Conservation (phyloP, 441 rosid genomes). For the Populus hybrid region DNA sequence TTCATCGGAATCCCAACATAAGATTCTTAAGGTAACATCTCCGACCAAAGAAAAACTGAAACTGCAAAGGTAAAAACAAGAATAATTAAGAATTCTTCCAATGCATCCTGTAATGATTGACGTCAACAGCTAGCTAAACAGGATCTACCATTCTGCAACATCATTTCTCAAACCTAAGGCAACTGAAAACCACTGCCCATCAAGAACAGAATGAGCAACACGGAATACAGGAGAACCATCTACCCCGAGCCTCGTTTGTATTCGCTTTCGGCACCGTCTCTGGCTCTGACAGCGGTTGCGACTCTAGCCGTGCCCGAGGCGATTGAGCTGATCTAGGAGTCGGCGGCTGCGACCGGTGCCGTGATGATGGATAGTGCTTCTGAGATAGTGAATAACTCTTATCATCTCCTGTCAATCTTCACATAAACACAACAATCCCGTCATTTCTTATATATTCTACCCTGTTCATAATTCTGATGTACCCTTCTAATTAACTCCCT, state of each 20-base stretch:
- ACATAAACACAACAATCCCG: neutral
- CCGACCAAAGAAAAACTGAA: neutral
- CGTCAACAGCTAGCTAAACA: no score
- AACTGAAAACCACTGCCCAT: neutral
- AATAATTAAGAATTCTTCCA: neutral
- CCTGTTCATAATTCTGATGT: neutral
- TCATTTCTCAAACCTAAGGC: neutral
- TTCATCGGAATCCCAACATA: neutral
- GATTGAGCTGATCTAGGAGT: constrained; percentile 29
- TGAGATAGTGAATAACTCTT: constrained; percentile 24
- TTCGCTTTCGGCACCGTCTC: constrained; percentile 29
- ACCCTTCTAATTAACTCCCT: neutral
- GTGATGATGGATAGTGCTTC: neutral
- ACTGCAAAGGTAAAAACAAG: neutral
- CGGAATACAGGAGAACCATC: constrained; percentile 62
- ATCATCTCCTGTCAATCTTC: constrained; percentile 47
- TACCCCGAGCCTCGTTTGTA: constrained; percentile 17
- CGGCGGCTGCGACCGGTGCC: constrained; percentile 18
- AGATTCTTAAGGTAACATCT: neutral
- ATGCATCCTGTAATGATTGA: neutral
- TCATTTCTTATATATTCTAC: neutral
- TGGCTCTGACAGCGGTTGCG: neutral
- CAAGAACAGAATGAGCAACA: constrained; percentile 43
- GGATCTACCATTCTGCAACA: neutral
- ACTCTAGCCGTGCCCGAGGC: constrained; percentile 5